phyloP scores from a whole-genome alignment of 371 early-diverging fungal genomes.

The Haplosporangium sp. region DNA sequence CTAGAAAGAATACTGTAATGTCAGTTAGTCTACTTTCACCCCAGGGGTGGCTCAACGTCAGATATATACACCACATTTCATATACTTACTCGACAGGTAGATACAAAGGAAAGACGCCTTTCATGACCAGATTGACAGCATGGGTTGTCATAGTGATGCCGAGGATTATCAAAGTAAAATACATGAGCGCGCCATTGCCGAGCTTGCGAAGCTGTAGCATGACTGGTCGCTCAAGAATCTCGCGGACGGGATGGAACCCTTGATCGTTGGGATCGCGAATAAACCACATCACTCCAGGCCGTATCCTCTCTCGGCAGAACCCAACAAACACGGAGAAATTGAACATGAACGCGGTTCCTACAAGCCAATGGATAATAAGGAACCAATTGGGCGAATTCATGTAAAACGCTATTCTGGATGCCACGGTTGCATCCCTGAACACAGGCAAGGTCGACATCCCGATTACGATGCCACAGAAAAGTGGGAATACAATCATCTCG shows the following conservation, averaged over 20 bases:
- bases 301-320: constrained; percentile 78
- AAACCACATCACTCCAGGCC: constrained; percentile 96
- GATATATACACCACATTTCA: neutral
- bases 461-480: constrained; percentile 83
- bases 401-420: constrained; percentile 63
- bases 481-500: constrained; percentile 88
- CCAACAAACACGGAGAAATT: constrained; percentile 86
- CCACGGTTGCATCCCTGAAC: constrained; percentile 68
- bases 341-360: constrained; percentile 93
- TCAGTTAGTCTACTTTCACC: constrained; percentile 37
- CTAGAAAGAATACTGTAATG: constrained; percentile 53
- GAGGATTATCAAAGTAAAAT: constrained; percentile 75
- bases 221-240: constrained; percentile 83
- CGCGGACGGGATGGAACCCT: constrained; percentile 91
- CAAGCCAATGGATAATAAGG: constrained; percentile 86
- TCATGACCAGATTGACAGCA: constrained; percentile 41
- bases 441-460: constrained; percentile 79
- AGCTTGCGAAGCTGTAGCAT: constrained; percentile 82
- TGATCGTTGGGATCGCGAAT: constrained; percentile 95
- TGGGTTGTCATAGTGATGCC: constrained; percentile 71
- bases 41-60: neutral
- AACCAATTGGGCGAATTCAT: constrained; percentile 71
- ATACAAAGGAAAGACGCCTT: constrained; percentile 60
- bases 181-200: constrained; percentile 79
- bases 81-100: constrained; percentile 63